Conservation (phyloP, 176 grass and related monocot species). For the Aegilops longissima region DNA sequence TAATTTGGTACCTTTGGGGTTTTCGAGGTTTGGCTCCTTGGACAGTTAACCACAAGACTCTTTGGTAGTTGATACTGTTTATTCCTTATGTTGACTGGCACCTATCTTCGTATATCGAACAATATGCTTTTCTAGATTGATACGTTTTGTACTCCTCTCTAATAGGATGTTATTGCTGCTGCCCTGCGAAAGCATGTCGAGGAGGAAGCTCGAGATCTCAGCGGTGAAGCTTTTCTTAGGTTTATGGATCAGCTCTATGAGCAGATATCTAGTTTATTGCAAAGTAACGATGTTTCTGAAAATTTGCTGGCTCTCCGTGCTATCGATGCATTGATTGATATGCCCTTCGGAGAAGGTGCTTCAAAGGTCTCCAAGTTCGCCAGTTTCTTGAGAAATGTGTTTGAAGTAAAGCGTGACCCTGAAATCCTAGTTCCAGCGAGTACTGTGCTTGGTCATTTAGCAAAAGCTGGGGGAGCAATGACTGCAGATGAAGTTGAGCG, state of each 20-base stretch:
- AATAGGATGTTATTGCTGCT: constrained; percentile 77
- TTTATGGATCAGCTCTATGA: constrained; percentile 99
- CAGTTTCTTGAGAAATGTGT: constrained; percentile 70
- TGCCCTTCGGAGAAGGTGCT: constrained; percentile 83
- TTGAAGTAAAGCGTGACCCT: constrained; percentile 86
- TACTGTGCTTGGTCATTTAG: constrained; percentile 84
- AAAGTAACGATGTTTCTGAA: constrained; percentile 66
- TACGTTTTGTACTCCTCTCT: not conserved
- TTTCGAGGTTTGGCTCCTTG: constrained; percentile 6
- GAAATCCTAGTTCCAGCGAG: constrained; percentile 91
- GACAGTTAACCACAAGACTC: constrained; percentile 5
- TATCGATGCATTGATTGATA: constrained; percentile 90
- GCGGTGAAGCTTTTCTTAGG: constrained; percentile 81
- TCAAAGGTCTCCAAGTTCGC: constrained; percentile 95
- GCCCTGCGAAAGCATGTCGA: constrained; percentile 84
- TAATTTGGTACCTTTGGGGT: not conserved
- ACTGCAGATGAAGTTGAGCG: constrained; percentile 91
- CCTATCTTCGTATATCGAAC: not conserved
- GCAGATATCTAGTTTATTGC: constrained; percentile 70
- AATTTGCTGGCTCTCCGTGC: constrained; percentile 82
- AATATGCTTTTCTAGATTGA: constrained; percentile 18
- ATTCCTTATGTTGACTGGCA: constrained; percentile 1
- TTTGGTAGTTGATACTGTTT: constrained; percentile 5
- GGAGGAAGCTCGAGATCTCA: constrained; percentile 87
- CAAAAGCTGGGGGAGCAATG: constrained; percentile 89